Percentiles rank a stretch among this genome's conserved stretches.
Evolutionary conservation across 2,329 filamentous ascomycete genomes (phyloP).

Genomic region (Cordyceps farinosa): DNA sequence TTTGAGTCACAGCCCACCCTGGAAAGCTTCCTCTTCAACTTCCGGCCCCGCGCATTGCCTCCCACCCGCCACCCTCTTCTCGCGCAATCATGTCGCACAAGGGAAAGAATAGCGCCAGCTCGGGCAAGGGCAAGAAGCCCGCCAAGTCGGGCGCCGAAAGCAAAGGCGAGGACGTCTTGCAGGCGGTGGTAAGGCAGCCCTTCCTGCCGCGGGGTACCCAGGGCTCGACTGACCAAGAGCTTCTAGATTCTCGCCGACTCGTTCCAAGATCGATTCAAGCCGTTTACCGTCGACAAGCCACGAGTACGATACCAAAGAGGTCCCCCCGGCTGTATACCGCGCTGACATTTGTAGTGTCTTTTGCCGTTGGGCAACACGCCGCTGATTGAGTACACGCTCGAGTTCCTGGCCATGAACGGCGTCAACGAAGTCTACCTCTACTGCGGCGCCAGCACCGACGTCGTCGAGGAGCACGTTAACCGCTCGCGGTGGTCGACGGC

Average conservation of each 20-base stretch:
- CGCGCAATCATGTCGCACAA: slow-evolving; percentile 41
- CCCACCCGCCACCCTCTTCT: slow-evolving; percentile 16
- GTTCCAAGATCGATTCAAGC: slow-evolving; percentile 87
- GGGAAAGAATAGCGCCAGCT: slow-evolving; percentile 37
- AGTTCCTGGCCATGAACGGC: slow-evolving; percentile 91
- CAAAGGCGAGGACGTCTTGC: slow-evolving; percentile 56
- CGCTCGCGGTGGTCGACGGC: slow-evolving; percentile 67
- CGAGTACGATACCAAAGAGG: slow-evolving; percentile 52
- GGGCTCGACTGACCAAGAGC: not conserved
- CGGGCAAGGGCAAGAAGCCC: slow-evolving; percentile 51
- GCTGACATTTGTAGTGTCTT: slow-evolving; percentile 63
- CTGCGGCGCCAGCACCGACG: slow-evolving; percentile 79
- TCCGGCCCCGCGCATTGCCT: slow-evolving; percentile 20
- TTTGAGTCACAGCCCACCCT: slow-evolving; percentile 20
- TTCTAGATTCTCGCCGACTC: slow-evolving; percentile 82
- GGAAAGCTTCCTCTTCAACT: slow-evolving; percentile 16
- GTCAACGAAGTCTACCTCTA: slow-evolving; percentile 95
- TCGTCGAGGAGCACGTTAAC: slow-evolving; percentile 82
- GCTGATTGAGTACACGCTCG: slow-evolving; percentile 94
- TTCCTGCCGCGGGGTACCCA: slow-evolving; percentile 20
- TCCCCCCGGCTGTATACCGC: not conserved
- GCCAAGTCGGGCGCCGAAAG: slow-evolving; percentile 48
- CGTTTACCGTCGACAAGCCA: slow-evolving; percentile 84
- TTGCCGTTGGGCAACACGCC: slow-evolving; percentile 90
- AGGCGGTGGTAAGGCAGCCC: slow-evolving; percentile 49